A percentile compares a stretch with the other conserved stretches of the same genome.
Evolutionary conservation across 345 rosid genomes (phyloP).

Genomic region (Aquilaria yunnanensis): DNA sequence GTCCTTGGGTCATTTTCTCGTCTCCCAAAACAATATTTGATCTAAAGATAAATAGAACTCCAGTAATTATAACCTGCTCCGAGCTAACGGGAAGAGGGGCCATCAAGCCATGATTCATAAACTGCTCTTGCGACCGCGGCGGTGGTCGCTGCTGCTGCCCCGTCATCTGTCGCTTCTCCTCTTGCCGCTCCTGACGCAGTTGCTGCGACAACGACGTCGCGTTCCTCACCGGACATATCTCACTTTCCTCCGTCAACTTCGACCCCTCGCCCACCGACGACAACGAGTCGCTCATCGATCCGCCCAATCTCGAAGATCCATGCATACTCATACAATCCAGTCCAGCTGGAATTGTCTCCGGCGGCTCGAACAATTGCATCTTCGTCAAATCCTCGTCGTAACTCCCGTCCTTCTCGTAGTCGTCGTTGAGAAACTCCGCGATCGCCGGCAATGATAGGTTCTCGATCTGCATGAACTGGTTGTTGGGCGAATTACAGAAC

Average conservation of each 20-base stretch:
- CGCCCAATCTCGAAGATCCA: constrained; percentile 21
- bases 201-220: constrained; percentile 37
- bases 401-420: constrained; percentile 32
- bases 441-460: constrained; percentile 38
- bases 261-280: constrained; percentile 16
- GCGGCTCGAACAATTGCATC: constrained; percentile 24
- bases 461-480: constrained; percentile 45
- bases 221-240: constrained; percentile 23
- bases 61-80: constrained; percentile 34
- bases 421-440: constrained; percentile 51
- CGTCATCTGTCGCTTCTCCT: constrained; percentile 22
- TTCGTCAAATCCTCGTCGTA: constrained; percentile 20
- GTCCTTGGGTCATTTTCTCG: no score
- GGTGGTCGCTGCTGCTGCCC: constrained; percentile 17
- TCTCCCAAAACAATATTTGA: no score
- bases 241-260: constrained; percentile 25
- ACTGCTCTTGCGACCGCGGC: constrained; percentile 18
- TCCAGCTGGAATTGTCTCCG: constrained; percentile 12
- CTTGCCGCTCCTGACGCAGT: constrained; percentile 30
- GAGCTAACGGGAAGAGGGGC: constrained; percentile 32
- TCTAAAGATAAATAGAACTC: no score
- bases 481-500: constrained; percentile 32
- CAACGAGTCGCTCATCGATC: constrained; percentile 17
- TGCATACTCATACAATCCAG: constrained; percentile 29
- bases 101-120: constrained; percentile 33